Evolutionary conservation across 768 basidiomycete species (phyloP).

Genomic region (Rhodosporidiobolus sp.): DNA sequence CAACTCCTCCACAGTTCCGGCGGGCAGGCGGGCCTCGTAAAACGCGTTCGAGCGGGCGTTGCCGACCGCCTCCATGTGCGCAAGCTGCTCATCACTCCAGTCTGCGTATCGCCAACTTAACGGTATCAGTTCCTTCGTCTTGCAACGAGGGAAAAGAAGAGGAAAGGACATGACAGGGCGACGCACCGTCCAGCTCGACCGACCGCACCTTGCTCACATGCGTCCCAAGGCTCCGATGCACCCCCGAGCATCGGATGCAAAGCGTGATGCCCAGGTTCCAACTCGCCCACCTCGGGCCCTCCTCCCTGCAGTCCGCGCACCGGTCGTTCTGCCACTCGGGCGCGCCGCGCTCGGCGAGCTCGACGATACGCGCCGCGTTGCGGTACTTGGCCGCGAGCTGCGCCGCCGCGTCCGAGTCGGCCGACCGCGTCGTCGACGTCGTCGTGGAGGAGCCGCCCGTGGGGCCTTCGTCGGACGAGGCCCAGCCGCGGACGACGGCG

Average conservation of each 20-base stretch:
- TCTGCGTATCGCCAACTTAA: no score
- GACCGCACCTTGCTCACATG: slow-evolving; percentile 36
- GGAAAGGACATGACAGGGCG: not conserved
- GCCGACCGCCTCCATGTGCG: slow-evolving; percentile 27
- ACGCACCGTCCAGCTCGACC: slow-evolving; percentile 33
- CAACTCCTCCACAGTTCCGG: not conserved
- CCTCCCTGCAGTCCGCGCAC: slow-evolving; percentile 33
- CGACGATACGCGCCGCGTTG: slow-evolving; percentile 22
- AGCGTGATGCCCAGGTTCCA: slow-evolving; percentile 38
- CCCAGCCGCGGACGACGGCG: slow-evolving; percentile 24
- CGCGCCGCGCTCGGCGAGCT: not conserved
- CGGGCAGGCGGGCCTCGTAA: slow-evolving; percentile 19
- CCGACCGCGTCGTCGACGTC: no score
- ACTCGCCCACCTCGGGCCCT: slow-evolving; percentile 21
- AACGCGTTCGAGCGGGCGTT: slow-evolving; percentile 29
- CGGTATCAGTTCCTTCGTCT: no score
- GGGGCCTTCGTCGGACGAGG: not conserved
- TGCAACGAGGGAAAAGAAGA: not conserved
- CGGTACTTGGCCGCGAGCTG: slow-evolving; percentile 6
- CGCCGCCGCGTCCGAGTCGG: not conserved
- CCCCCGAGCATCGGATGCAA: slow-evolving; percentile 35
- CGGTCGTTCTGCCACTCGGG: slow-evolving; percentile 15
- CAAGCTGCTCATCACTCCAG: slow-evolving; percentile 43
- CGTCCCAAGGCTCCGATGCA: slow-evolving; percentile 36
- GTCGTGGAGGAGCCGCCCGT: no score